phyloP scores from a whole-genome alignment of 2,329 filamentous ascomycete genomes.

The Claviceps monticola region DNA sequence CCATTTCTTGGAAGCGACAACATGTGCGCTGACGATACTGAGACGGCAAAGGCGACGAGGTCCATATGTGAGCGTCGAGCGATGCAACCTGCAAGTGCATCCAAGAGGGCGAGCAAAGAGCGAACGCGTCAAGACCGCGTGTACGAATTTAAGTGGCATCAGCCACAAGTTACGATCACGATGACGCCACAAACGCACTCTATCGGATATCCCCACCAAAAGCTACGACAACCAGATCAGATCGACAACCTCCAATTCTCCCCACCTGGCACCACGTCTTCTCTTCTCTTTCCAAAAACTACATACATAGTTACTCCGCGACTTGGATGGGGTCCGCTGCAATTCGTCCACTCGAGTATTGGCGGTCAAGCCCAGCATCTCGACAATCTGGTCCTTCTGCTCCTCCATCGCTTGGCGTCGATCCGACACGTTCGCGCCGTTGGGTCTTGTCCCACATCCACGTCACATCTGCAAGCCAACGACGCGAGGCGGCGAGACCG shows the following conservation, averaged over 20 bases:
- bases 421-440: not conserved
- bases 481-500: not conserved
- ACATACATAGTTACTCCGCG: not conserved
- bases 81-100: not conserved
- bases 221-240: conserved; percentile 1
- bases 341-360: not conserved
- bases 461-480: not conserved
- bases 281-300: not conserved
- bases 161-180: not conserved
- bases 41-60: not conserved
- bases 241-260: not conserved
- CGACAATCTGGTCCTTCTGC: not conserved
- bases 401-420: not conserved
- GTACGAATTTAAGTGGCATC: not conserved
- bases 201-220: conserved; percentile 8
- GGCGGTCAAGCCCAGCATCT: not conserved
- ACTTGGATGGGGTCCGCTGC: conserved; percentile 1
- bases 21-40: not conserved
- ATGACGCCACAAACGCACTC: not conserved
- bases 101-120: not conserved
- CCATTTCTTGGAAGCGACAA: conserved; percentile 12
- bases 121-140: conserved; percentile 2
- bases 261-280: not conserved
- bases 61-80: not conserved
- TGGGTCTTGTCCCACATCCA: not conserved